A percentile compares a stretch with the other conserved stretches of the same genome.
These are phyloP conservation scores for Phytopythium cucurbitacearum DNA, from an alignment of 352 stramenopile genomes.

Conservation along the genomic window DNA sequence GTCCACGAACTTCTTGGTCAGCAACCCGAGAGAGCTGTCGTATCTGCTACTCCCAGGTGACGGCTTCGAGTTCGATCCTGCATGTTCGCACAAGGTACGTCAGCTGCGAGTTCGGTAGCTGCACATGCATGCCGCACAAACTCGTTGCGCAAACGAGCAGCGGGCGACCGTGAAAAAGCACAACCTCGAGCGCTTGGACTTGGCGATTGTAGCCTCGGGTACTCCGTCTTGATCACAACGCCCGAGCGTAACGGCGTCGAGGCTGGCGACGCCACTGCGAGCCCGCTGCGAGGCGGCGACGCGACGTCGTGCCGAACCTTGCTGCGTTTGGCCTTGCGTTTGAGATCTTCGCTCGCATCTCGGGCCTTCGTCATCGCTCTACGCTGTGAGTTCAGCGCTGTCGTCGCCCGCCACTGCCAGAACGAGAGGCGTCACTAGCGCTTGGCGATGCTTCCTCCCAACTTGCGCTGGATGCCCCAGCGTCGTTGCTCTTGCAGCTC, in stretches of 20 bases:
- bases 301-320: slow-evolving; percentile 39
- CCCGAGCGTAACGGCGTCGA: slow-evolving; percentile 13
- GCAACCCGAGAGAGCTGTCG: slow-evolving; percentile 93
- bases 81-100: too few relatives aligned
- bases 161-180: background rate
- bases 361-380: slow-evolving; percentile 55
- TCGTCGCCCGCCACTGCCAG: background rate
- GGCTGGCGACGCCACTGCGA: slow-evolving; percentile 6
- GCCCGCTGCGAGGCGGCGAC: slow-evolving; percentile 11
- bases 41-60: slow-evolving; percentile 77
- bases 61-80: slow-evolving; percentile 30
- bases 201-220: slow-evolving; percentile 41
- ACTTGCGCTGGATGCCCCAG: too few relatives aligned
- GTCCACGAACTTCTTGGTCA: slow-evolving; percentile 97
- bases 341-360: slow-evolving; percentile 53
- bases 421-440: too few relatives aligned
- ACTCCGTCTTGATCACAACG: slow-evolving; percentile 14
- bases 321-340: slow-evolving; percentile 60
- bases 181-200: slow-evolving; percentile 37
- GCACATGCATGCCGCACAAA: background rate
- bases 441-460: too few relatives aligned
- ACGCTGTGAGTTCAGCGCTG: slow-evolving; percentile 6
- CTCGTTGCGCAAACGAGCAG: too few relatives aligned
- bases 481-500: slow-evolving; percentile 2
- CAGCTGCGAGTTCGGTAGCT: too few relatives aligned